Evolutionary conservation across 805 yeast species (phyloP).

Genomic region (Wilhelminamyces savonicus): DNA sequence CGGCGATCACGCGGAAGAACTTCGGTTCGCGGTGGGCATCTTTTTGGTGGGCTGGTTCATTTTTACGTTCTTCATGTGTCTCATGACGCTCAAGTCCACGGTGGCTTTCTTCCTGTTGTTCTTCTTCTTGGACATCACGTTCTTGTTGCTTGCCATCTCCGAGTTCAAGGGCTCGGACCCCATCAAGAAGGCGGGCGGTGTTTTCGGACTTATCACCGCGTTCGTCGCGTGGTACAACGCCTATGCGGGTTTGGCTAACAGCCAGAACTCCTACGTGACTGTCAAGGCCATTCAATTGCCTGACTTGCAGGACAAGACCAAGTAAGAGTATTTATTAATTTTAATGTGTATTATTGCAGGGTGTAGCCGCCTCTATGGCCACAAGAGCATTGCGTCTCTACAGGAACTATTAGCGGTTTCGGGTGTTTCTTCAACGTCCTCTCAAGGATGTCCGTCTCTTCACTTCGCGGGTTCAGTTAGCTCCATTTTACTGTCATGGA

Average conservation of each 20-base stretch:
- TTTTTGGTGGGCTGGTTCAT: slow-evolving; percentile 39
- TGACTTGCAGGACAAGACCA: slow-evolving; percentile 18
- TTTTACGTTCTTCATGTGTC: slow-evolving; percentile 36
- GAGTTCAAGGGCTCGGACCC: slow-evolving; percentile 22
- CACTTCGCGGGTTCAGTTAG: too few relatives aligned
- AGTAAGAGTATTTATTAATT: too few relatives aligned
- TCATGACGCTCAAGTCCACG: slow-evolving; percentile 37
- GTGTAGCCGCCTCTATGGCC: too few relatives aligned
- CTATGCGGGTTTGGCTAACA: slow-evolving; percentile 46
- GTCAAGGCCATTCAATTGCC: slow-evolving; percentile 50
- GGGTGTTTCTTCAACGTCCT: too few relatives aligned
- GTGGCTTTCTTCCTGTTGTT: slow-evolving; percentile 36
- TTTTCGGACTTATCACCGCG: slow-evolving; percentile 36
- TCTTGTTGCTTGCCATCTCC: slow-evolving; percentile 33
- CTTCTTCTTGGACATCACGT: slow-evolving; percentile 35
- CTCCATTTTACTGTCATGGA: too few relatives aligned
- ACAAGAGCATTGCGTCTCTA: too few relatives aligned
- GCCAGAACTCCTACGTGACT: slow-evolving; percentile 55
- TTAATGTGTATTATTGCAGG: too few relatives aligned
- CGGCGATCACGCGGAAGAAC: slow-evolving; percentile 15
- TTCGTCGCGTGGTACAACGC: slow-evolving; percentile 42
- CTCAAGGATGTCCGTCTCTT: too few relatives aligned
- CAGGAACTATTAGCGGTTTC: too few relatives aligned
- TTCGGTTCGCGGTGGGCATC: slow-evolving; percentile 31
- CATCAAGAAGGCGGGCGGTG: slow-evolving; percentile 37